phyloP scores from a whole-genome alignment of 768 basidiomycete genomes.

The Lactarius sanguifluus region DNA sequence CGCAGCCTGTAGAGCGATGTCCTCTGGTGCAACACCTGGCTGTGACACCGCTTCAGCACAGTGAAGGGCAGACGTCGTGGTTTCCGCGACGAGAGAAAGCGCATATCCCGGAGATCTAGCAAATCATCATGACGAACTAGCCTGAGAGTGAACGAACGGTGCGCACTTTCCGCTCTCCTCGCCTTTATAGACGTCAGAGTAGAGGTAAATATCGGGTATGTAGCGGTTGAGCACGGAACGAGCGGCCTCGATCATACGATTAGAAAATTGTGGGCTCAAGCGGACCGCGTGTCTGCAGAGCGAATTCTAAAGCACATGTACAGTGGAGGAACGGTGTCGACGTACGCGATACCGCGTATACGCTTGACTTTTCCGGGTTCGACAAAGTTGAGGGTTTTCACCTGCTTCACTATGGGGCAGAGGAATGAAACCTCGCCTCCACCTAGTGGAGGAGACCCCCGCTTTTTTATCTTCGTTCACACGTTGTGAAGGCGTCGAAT shows the following conservation, averaged over 20 bases:
- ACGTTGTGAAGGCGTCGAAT: not conserved
- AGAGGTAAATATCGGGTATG: constrained; percentile 97
- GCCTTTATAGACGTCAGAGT: constrained; percentile 97
- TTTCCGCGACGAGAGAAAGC: constrained; percentile 85
- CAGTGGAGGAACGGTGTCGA: constrained; percentile 28
- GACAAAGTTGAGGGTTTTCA: constrained; percentile 90
- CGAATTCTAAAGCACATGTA: constrained; percentile 4
- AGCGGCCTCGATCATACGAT: constrained; percentile 94
- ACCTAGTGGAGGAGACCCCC: constrained; percentile 88
- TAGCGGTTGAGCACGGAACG: constrained; percentile 92
- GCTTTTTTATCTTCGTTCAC: constrained; percentile 79
- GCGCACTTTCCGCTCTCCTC: constrained; percentile 95
- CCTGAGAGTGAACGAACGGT: not conserved
- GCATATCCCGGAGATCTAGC: constrained; percentile 94
- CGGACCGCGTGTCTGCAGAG: constrained; percentile 83
- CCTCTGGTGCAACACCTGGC: constrained; percentile 87
- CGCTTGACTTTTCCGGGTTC: constrained; percentile 90
- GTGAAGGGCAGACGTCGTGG: constrained; percentile 86
- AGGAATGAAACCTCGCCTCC: constrained; percentile 93
- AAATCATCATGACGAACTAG: not conserved
- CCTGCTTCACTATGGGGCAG: constrained; percentile 89
- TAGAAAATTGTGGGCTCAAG: constrained; percentile 95
- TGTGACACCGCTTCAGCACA: constrained; percentile 84
- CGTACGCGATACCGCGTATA: constrained; percentile 94
- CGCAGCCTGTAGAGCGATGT: constrained; percentile 82